These are phyloP conservation scores for Globisporangium apiculatum DNA, from an alignment of 352 stramenopile genomes.

Conservation along the genomic window DNA sequence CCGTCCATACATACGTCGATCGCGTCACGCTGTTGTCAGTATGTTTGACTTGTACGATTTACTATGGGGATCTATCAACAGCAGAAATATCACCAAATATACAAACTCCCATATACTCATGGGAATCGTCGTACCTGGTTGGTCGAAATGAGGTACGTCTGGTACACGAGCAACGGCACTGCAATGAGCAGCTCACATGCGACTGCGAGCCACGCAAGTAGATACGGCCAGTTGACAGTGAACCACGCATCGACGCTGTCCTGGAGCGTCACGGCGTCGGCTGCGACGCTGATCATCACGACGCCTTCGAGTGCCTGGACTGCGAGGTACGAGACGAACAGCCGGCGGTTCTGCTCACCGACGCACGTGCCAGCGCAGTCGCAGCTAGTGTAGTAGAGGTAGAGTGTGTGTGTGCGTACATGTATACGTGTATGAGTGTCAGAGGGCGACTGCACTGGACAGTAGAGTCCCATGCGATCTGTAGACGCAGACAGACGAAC, in stretches of 20 bases:
- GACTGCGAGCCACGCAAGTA: conserved; percentile 54
- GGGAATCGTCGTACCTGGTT: conserved; percentile 30
- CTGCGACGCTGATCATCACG: conserved; percentile 40
- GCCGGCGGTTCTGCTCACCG: conserved; percentile 55
- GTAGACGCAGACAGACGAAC: background rate
- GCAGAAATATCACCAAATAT: background rate
- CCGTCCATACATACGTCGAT: too few relatives aligned
- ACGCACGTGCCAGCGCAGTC: conserved; percentile 75
- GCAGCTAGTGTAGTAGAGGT: conserved; percentile 29
- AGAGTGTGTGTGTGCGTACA: conserved; percentile 1
- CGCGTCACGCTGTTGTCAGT: background rate
- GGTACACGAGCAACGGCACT: conserved; percentile 60
- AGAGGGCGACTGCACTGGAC: too few relatives aligned
- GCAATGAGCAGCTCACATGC: conserved; percentile 51
- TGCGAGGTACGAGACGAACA: conserved; percentile 61
- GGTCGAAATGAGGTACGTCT: conserved; percentile 57
- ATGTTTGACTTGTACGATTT: background rate
- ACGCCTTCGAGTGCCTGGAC: conserved; percentile 47
- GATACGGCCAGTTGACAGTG: conserved; percentile 51
- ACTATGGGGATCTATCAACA: background rate
- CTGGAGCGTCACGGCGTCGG: conserved; percentile 43
- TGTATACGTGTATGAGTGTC: conserved; percentile 1
- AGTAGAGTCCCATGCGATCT: too few relatives aligned
- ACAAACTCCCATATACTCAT: too few relatives aligned
- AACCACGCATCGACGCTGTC: conserved; percentile 67